Evolutionary conservation across 1,284 basidiomycete species (phyloP).

Genomic region (Ceratobasidium theobromae): DNA sequence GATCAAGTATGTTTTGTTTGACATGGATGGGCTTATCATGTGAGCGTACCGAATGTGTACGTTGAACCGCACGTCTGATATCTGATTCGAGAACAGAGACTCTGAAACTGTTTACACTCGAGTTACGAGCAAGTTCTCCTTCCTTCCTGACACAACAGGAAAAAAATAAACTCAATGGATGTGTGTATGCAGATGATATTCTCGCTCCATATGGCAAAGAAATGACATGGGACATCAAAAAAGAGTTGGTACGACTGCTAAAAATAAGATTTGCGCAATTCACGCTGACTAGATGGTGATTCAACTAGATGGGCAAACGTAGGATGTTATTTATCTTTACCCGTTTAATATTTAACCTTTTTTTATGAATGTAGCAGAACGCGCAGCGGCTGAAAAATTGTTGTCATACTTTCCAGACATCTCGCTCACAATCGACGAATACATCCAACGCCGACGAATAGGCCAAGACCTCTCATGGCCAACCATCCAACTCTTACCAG

Average conservation of each 20-base stretch:
- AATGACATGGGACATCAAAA: slow-evolving; percentile 82
- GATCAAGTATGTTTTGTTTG: slow-evolving; percentile 52
- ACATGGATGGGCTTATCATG: slow-evolving; percentile 67
- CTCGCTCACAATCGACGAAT: slow-evolving; percentile 59
- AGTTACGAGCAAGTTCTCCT: slow-evolving; percentile 70
- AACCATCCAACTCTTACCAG: slow-evolving; percentile 64
- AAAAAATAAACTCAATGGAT: too few relatives aligned
- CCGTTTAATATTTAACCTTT: background rate
- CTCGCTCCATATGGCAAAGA: slow-evolving; percentile 67
- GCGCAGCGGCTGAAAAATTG: slow-evolving; percentile 61
- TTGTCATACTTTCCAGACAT: slow-evolving; percentile 75
- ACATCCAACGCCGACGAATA: slow-evolving; percentile 55
- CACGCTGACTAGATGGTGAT: background rate
- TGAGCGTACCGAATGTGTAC: slow-evolving; percentile 15
- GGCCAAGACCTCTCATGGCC: slow-evolving; percentile 68
- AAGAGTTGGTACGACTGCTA: slow-evolving; percentile 49
- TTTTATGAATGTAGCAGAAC: slow-evolving; percentile 54
- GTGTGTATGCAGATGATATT: slow-evolving; percentile 59
- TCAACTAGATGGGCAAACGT: slow-evolving; percentile 73
- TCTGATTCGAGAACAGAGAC: slow-evolving; percentile 48
- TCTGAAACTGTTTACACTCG: slow-evolving; percentile 72
- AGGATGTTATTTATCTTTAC: slow-evolving; percentile 38
- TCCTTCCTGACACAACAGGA: too few relatives aligned
- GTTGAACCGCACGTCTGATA: background rate
- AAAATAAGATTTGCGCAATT: too few relatives aligned